Evolutionary conservation across 2,329 filamentous ascomycete genomes (phyloP).

Genomic region (Aspergillus thermomutatus): DNA sequence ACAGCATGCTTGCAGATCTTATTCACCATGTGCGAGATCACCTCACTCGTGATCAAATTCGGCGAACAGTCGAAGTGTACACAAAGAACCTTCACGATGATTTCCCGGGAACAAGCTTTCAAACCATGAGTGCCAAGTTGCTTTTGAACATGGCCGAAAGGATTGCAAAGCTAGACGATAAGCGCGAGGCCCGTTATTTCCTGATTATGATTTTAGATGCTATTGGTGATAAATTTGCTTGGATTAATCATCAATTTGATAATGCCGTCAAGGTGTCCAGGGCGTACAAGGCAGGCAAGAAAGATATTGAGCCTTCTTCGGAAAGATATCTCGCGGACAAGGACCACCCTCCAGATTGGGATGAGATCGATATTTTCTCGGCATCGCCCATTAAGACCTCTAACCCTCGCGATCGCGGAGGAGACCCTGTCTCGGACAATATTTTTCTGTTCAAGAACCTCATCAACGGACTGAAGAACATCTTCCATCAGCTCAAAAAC

Average conservation of each 20-base stretch:
- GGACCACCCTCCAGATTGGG: slow-evolving; percentile 83
- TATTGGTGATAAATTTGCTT: slow-evolving; percentile 95
- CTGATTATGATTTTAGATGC: slow-evolving; percentile 96
- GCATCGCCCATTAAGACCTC: slow-evolving; percentile 95
- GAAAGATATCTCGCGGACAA: slow-evolving; percentile 85
- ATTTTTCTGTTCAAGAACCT: slow-evolving; percentile 97
- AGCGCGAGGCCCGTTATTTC: slow-evolving; percentile 90
- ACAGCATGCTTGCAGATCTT: slow-evolving; percentile 96
- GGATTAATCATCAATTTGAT: slow-evolving; percentile 94
- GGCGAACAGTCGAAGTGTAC: slow-evolving; percentile 94
- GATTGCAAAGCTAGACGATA: slow-evolving; percentile 90
- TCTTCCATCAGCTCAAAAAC: slow-evolving; percentile 88
- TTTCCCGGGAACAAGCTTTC: slow-evolving; percentile 96
- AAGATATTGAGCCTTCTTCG: slow-evolving; percentile 61
- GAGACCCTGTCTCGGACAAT: slow-evolving; percentile 91
- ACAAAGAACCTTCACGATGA: slow-evolving; percentile 93
- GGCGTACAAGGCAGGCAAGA: slow-evolving; percentile 71
- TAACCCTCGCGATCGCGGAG: slow-evolving; percentile 81
- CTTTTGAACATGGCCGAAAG: slow-evolving; percentile 97
- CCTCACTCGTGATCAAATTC: slow-evolving; percentile 85
- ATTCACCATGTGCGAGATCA: slow-evolving; percentile 95
- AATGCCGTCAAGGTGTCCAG: slow-evolving; percentile 95
- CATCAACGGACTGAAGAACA: slow-evolving; percentile 91
- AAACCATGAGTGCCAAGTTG: slow-evolving; percentile 98
- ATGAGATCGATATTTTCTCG: slow-evolving; percentile 95